Base-by-base conservation (phyloP, 2,329 filamentous ascomycete species). In the Venturia asperata region DNA sequence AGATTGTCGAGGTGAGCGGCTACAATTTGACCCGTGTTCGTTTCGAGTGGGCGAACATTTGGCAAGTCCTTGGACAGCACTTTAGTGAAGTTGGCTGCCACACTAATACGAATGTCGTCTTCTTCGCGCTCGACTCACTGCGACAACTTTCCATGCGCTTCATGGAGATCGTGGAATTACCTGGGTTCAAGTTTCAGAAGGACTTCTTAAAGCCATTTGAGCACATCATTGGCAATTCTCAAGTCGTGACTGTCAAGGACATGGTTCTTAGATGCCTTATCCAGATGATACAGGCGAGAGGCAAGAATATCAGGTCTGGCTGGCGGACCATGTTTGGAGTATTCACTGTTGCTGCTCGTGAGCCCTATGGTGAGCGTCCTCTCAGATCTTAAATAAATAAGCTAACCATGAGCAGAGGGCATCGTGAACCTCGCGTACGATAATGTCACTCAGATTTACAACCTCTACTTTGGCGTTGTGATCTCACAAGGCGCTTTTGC, bases 321-420 rank as follows among this genome's bases (percentile, higher is more conserved):
- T 99, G 94, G 94, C 89, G 94, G 74, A 97, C 95, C 24, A 99
- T 99, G 93, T 97, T 99, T 76, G 94, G 93, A 4, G 93, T 97
- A 39, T 99, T 99, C 73, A 97, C 93, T 1, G 92, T 97, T 45
- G 94, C 95, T 37, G 94, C 95, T 21, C 84, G 89, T 67, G 95
- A 97, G 73, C 91, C 90, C 19, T 92, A 96, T 73, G 83, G 83
- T 85, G 78, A 70, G 80, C 73, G 34, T 13, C 43, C 58, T 34
- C 2, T 55, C 55, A 62, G 17, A 64, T 24, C 34, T 19, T 21
- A 17, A 42, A 60, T 69, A 21, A 73, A 61, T 30, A 55, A 62
- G 27, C 55, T 62, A 45, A 61, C 39, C 37, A 45, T 27, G 10
- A 62, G 68, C 72, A 85, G 94, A 99, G 79, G 88, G 87, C 68